A percentile compares a stretch with the other conserved stretches of the same genome.
Evolutionary conservation across 345 rosid species (phyloP).

Genomic region (Reutealis trisperma): DNA sequence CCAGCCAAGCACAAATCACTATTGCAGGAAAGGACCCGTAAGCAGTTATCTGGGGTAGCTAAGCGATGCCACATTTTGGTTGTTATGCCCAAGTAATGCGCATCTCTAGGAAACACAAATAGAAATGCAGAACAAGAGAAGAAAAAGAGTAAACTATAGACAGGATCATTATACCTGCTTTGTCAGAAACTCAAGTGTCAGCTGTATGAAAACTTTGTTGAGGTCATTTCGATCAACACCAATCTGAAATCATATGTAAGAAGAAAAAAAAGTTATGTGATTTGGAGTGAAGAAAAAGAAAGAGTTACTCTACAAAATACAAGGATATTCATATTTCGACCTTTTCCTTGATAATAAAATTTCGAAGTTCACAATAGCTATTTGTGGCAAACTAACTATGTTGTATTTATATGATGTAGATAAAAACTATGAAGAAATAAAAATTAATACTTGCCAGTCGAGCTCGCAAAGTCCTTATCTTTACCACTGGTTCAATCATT

Average conservation of each 20-base stretch:
- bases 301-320: conserved; percentile 5
- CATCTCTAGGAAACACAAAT: neutral
- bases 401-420: neutral
- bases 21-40: neutral
- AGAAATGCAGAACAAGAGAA: neutral
- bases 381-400: neutral
- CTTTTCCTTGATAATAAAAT: neutral
- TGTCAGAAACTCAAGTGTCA: conserved; percentile 80
- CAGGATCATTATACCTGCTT: conserved; percentile 62
- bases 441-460: conserved; percentile 64
- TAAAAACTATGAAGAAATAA: conserved; percentile 8
- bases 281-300: neutral
- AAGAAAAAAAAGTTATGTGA: neutral
- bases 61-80: neutral
- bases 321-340: neutral
- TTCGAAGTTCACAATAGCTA: neutral
- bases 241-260: conserved; percentile 49
- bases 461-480: conserved; percentile 85
- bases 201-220: conserved; percentile 71
- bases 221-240: conserved; percentile 74
- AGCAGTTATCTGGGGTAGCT: neutral
- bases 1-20: neutral
- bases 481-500: conserved; percentile 80
- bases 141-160: neutral
- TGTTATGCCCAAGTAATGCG: neutral